Percentiles rank a stretch among this genome's conserved stretches.
phyloP scores from a whole-genome alignment of 2,329 filamentous ascomycete genomes.

The Aspergillus pseudonomiae region DNA sequence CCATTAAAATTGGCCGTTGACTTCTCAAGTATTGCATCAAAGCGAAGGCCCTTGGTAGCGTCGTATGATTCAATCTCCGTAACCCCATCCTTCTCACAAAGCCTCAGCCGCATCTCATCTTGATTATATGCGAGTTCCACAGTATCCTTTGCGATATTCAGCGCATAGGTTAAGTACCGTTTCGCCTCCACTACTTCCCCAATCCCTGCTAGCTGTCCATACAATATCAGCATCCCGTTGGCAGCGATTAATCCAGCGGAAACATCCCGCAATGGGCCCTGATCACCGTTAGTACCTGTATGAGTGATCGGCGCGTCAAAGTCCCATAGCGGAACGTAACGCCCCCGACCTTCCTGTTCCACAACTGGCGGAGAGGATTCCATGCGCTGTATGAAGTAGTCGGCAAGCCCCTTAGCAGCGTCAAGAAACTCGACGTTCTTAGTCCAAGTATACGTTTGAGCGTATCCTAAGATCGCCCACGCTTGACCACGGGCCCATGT shows the following conservation, averaged over 20 bases:
- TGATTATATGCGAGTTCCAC: slow-evolving; percentile 4
- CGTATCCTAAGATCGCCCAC: slow-evolving; percentile 33
- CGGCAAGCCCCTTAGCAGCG: slow-evolving; percentile 38
- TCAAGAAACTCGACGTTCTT: slow-evolving; percentile 31
- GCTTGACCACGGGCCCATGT: slow-evolving; percentile 30
- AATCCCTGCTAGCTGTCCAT: slow-evolving; percentile 26
- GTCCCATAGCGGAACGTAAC: slow-evolving; percentile 40
- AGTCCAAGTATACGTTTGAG: slow-evolving; percentile 47
- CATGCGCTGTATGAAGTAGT: slow-evolving; percentile 42
- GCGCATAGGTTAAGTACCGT: slow-evolving; percentile 12
- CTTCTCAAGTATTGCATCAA: slow-evolving; percentile 42
- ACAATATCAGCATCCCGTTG: slow-evolving; percentile 46
- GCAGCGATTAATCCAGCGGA: slow-evolving; percentile 47
- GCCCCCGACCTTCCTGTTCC: slow-evolving; percentile 1
- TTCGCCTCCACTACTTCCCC: slow-evolving; percentile 1
- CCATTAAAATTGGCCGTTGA: slow-evolving; percentile 44
- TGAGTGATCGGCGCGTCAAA: slow-evolving; percentile 41
- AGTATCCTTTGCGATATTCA: slow-evolving; percentile 17
- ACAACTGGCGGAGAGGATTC: slow-evolving; percentile 31
- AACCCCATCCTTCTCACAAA: background rate
- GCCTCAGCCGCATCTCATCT: background rate
- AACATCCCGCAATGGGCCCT: slow-evolving; percentile 37
- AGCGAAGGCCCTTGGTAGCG: slow-evolving; percentile 26
- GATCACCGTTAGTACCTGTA: background rate
- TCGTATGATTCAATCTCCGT: background rate